Evolutionary conservation across 257 asterid genomes (phyloP).

Genomic region (Petunia axillaris): DNA sequence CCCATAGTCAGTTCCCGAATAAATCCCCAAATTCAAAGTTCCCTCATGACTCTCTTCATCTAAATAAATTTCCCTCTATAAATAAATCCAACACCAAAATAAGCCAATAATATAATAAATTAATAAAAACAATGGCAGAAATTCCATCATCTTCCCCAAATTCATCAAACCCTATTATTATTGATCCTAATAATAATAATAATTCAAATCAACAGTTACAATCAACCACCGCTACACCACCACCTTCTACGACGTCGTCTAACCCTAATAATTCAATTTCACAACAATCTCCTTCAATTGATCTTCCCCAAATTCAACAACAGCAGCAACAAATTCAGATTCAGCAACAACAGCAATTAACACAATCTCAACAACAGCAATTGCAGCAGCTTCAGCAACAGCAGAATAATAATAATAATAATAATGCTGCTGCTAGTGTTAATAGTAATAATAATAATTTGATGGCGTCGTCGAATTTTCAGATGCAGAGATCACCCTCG

Average conservation of each 20-base stretch:
- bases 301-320: slow-evolving; percentile 43
- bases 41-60: too few species aligned
- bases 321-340: slow-evolving; percentile 43
- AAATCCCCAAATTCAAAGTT: too few species aligned
- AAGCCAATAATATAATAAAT: too few species aligned
- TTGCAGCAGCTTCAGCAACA: slow-evolving; percentile 44
- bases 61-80: too few species aligned
- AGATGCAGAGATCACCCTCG: slow-evolving; percentile 72
- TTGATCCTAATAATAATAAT: too few species aligned
- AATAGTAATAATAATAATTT: slow-evolving; percentile 44
- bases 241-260: slow-evolving; percentile 38
- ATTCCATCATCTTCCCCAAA: too few species aligned
- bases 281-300: slow-evolving; percentile 31
- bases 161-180: too few species aligned
- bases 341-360: slow-evolving; percentile 25
- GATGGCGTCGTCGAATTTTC: slow-evolving; percentile 55
- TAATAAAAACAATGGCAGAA: too few species aligned
- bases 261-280: slow-evolving; percentile 38
- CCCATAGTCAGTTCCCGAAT: too few species aligned
- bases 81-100: too few species aligned
- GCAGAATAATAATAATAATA: slow-evolving; percentile 42
- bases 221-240: slow-evolving; percentile 38
- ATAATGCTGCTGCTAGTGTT: slow-evolving; percentile 32
- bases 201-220: background rate
- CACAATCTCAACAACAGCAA: slow-evolving; percentile 47